A percentile compares a stretch with the other conserved stretches of the same genome.
Conservation (phyloP, 2,329 filamentous ascomycete genomes). For the Cladophialophora immunda region DNA sequence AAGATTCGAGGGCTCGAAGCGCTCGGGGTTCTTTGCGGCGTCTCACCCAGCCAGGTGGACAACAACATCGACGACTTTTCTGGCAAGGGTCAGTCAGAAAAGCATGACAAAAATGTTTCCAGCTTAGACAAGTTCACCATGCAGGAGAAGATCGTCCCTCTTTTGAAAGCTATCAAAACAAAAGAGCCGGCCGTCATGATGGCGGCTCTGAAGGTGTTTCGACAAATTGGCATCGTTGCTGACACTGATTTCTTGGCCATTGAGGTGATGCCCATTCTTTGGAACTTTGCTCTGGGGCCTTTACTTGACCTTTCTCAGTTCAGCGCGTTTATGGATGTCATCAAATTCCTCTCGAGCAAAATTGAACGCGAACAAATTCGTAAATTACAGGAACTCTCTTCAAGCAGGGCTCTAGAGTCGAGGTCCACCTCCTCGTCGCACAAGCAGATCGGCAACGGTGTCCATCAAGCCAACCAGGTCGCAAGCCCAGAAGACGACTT, state of each 20-base stretch:
- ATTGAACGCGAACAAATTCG: conserved; percentile 89
- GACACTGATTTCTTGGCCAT: conserved; percentile 92
- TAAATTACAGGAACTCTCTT: conserved; percentile 85
- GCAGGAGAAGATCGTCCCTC: conserved; percentile 93
- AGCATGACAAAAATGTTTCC: conserved; percentile 67
- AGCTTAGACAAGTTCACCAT: conserved; percentile 97
- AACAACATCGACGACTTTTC: conserved; percentile 78
- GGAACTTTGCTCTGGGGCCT: conserved; percentile 90
- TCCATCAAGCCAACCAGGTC: conserved; percentile 55
- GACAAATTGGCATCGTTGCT: conserved; percentile 80
- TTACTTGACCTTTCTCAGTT: conserved; percentile 89
- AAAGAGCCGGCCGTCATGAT: conserved; percentile 99
- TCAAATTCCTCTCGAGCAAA: conserved; percentile 78
- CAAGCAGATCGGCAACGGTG: conserved; percentile 41
- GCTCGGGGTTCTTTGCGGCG: conserved; percentile 88
- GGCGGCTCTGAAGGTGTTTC: conserved; percentile 84
- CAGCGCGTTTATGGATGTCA: conserved; percentile 86
- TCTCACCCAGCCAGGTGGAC: conserved; percentile 71
- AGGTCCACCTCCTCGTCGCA: conserved; percentile 44
- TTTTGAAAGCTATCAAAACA: conserved; percentile 93
- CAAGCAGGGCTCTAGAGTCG: conserved; percentile 56
- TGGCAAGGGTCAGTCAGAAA: conserved; percentile 64
- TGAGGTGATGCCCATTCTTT: conserved; percentile 88
- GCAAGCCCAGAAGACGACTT: conserved; percentile 76
- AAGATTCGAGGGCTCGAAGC: conserved; percentile 92